phyloP scores from a whole-genome alignment of 352 stramenopile species.

The Phytophthora foliorum region DNA sequence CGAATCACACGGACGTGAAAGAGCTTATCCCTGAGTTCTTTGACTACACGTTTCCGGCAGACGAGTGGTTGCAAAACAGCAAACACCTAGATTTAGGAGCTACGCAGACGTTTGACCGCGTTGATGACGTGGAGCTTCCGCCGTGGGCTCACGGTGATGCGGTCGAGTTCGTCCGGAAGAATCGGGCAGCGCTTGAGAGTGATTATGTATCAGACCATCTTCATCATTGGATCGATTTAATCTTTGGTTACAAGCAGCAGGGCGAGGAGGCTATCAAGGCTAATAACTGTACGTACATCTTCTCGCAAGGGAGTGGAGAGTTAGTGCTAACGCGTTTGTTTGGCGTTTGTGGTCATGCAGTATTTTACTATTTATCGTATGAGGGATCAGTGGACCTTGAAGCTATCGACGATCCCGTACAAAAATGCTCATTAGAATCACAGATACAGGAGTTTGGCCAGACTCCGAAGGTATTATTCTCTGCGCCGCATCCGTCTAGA shows the following conservation, averaged over 20 bases:
- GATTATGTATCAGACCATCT: slow-evolving; percentile 96
- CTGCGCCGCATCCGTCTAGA: slow-evolving; percentile 69
- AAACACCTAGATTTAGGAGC: slow-evolving; percentile 97
- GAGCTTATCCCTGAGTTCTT: slow-evolving; percentile 99
- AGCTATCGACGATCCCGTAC: slow-evolving; percentile 85
- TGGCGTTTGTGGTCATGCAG: slow-evolving; percentile 24
- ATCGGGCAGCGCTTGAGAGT: slow-evolving; percentile 96
- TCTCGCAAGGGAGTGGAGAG: background rate
- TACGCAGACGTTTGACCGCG: slow-evolving; percentile 81
- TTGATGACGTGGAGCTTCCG: slow-evolving; percentile 95
- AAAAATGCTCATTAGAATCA: slow-evolving; percentile 93
- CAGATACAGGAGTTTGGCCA: slow-evolving; percentile 96
- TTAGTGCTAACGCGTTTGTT: background rate
- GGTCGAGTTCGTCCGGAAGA: slow-evolving; percentile 92
- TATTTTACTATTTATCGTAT: slow-evolving; percentile 94
- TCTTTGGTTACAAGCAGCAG: slow-evolving; percentile 98
- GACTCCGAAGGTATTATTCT: slow-evolving; percentile 87
- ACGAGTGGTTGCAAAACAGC: slow-evolving; percentile 96
- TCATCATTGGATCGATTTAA: slow-evolving; percentile 98
- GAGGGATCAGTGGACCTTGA: slow-evolving; percentile 89
- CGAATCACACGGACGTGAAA: slow-evolving; percentile 96
- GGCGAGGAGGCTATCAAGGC: slow-evolving; percentile 90
- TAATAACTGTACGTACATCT: slow-evolving; percentile 71
- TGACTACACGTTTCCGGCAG: slow-evolving; percentile 78
- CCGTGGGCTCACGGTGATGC: slow-evolving; percentile 94